Evolutionary conservation across 2,329 filamentous ascomycete genomes (phyloP), one percentile per base, ranked within the genome.

Genomic region (Myriosclerotinia curreyana): DNA sequence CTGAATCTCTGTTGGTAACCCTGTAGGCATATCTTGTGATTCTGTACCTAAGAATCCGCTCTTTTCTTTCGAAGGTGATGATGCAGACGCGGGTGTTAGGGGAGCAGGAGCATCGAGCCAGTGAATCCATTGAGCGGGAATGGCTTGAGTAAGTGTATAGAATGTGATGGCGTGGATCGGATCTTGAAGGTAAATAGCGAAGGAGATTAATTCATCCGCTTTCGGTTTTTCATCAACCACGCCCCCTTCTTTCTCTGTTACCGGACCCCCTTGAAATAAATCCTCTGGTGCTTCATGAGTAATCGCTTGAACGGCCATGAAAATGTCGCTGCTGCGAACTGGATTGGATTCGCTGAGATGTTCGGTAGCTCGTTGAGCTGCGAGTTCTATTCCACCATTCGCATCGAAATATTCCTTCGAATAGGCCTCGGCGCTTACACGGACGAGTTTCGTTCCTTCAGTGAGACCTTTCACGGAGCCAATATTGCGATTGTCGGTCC

Each of bases 231-330:
- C 77, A 31, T 83, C 81, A 15, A 82, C 78, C 1, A 83, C 82
- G 20, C 79, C 77, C 22, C 80, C 80, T 7, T 81, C 77, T 67
- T 82, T 80, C 74, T 84, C 82, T 66, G 86, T 83, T 68, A 83
- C 82, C 64, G 83, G 71, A 70, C 82, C 76, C 73, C 85, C 77
- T 69, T 86, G 79, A 74, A 96, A 96, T 1, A 96, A 79, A 1
- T 86, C 83, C 64, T 82, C 79, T 66, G 89, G 86, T 0, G 79
- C 79, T 11, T 86, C 82, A 68, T 89, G 83, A 60, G 80, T 83
- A 71, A 98, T 86, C 12, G 95, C 92, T 78, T 99, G 95, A 42
- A 99, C 88, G n/a, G 93, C 86, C 40, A 99, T 82, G 82, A 99
- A 99, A 68, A 99, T 90, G 75, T 99, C 92, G 65, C 91, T 96